Evolutionary conservation across 352 stramenopile genomes (phyloP).

Genomic region (Globisporangium viniferum): DNA sequence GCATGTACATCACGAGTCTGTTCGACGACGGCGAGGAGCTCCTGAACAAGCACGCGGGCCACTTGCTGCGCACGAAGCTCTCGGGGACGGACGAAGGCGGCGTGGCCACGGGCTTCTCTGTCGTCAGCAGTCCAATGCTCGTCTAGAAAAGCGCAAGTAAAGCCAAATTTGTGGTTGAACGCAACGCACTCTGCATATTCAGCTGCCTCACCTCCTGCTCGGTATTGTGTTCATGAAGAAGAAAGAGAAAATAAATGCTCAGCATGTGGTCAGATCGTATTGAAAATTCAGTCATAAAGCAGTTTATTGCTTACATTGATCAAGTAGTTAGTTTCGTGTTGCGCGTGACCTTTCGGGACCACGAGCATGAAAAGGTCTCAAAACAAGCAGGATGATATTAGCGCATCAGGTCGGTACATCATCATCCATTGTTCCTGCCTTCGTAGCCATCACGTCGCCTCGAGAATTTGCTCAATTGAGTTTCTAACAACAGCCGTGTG

Average conservation of each 20-base stretch:
- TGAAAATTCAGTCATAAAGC: too few species aligned
- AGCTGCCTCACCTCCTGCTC: not conserved
- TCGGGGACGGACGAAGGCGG: slow-evolving; percentile 96
- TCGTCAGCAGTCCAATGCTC: slow-evolving; percentile 89
- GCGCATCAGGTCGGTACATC: too few species aligned
- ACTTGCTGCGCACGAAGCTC: slow-evolving; percentile 95
- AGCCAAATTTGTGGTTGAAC: not conserved
- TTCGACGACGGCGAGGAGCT: slow-evolving; percentile 83
- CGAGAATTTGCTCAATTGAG: too few species aligned
- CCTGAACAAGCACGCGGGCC: slow-evolving; percentile 92
- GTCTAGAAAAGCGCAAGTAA: slow-evolving; percentile 33
- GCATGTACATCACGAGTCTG: slow-evolving; percentile 91
- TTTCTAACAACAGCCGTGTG: too few species aligned
- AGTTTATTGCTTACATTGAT: too few species aligned
- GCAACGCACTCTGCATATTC: not conserved
- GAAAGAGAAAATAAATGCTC: not conserved
- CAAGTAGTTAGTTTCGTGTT: too few species aligned
- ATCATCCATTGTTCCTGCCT: too few species aligned
- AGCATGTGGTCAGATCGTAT: not conserved
- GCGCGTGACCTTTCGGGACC: too few species aligned
- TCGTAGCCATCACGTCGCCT: too few species aligned
- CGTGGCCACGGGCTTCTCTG: slow-evolving; percentile 92
- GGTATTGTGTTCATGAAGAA: not conserved
- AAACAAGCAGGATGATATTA: too few species aligned
- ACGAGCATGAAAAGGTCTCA: too few species aligned